phyloP scores from a whole-genome alignment of 1,139 yeast species.

The Suhomyces anneliseae region DNA sequence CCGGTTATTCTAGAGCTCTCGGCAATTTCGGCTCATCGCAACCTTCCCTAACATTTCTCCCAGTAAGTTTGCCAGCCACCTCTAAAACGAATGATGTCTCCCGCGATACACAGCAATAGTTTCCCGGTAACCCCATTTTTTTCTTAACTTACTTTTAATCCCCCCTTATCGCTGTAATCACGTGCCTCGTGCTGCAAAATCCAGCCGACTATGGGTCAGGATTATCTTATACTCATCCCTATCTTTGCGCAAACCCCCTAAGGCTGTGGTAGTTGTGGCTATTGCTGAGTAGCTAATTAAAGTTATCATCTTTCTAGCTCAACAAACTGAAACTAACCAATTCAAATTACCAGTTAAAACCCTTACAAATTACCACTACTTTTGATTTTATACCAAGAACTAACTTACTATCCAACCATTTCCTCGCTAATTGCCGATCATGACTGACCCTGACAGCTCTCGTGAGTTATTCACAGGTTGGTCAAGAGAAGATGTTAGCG shows the following conservation, averaged over 20 bases:
- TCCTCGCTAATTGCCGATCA: neutral
- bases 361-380: neutral
- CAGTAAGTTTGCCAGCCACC: too few relatives aligned
- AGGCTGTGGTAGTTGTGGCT: neutral
- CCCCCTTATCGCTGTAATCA: neutral
- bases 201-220: neutral
- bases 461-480: neutral
- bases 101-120: too few relatives aligned
- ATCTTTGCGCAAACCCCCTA: neutral
- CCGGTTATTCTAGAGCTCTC: too few relatives aligned
- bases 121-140: neutral
- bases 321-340: too few relatives aligned
- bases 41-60: too few relatives aligned
- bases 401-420: too few relatives aligned
- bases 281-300: too few relatives aligned
- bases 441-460: neutral
- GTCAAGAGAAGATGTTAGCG: neutral
- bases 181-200: neutral
- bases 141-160: neutral
- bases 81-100: too few relatives aligned
- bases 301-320: too few relatives aligned
- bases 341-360: too few relatives aligned
- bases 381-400: neutral
- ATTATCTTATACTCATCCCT: neutral
- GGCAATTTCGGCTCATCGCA: too few relatives aligned